These are phyloP conservation scores for Talaromyces verruculosus DNA, from an alignment of 2,329 filamentous ascomycete species.

Conservation along the genomic window DNA sequence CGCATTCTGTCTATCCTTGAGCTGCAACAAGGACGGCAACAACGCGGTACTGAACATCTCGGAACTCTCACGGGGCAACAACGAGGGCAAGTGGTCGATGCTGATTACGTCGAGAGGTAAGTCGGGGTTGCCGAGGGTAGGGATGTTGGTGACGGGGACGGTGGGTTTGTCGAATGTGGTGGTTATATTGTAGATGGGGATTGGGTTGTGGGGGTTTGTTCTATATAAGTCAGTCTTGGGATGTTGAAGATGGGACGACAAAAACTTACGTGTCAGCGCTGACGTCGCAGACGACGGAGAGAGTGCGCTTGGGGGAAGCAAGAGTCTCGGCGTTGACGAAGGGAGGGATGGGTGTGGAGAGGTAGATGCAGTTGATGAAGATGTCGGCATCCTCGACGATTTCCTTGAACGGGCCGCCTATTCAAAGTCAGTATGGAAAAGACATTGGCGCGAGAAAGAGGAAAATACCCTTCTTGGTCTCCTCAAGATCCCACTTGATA, in stretches of 20 bases:
- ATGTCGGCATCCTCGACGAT: conserved; percentile 68
- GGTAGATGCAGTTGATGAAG: conserved; percentile 88
- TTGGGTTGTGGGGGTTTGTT: conserved; percentile 51
- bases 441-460: not conserved
- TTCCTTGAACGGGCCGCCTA: conserved; percentile 71
- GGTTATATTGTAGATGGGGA: conserved; percentile 77
- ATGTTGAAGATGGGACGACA: too few species aligned
- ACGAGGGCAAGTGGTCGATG: conserved; percentile 80
- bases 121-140: conserved; percentile 50
- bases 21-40: conserved; percentile 71
- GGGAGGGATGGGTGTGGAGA: conserved; percentile 72
- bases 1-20: conserved; percentile 71
- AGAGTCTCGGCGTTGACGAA: conserved; percentile 75
- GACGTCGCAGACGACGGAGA: conserved; percentile 80
- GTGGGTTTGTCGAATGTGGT: conserved; percentile 90
- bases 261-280: conserved; percentile 46
- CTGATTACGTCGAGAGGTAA: conserved; percentile 75
- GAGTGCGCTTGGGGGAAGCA: conserved; percentile 65
- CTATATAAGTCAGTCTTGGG: too few species aligned
- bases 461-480: conserved; percentile 65
- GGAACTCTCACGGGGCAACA: conserved; percentile 81
- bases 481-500: conserved; percentile 72
- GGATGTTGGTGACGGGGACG: conserved; percentile 60
- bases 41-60: conserved; percentile 80
- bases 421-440: conserved; percentile 27